Conservation (phyloP, 2,329 filamentous ascomycete genomes). For the Colletotrichum karsti region DNA sequence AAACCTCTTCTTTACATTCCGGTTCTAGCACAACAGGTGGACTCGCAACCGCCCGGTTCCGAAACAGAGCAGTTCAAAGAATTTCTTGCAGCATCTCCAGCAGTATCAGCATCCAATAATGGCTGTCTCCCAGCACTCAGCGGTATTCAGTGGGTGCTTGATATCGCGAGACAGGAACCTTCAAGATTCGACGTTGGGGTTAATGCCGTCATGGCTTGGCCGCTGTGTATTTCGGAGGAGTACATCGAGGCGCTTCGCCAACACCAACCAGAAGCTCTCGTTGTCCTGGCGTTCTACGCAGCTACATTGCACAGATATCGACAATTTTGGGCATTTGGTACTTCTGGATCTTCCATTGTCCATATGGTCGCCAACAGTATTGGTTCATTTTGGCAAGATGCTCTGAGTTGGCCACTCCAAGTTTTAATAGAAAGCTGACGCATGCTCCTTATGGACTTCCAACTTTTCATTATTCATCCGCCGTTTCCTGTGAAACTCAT, state of each 20-base stretch:
- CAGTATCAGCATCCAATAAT: background rate
- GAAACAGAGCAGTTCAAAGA: background rate
- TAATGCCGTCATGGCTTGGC: slow-evolving; percentile 42
- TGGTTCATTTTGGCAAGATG: slow-evolving; percentile 42
- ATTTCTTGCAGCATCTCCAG: background rate
- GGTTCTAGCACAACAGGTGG: background rate
- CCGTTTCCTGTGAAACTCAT: too few species aligned
- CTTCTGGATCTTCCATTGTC: slow-evolving; percentile 41
- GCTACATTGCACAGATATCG: slow-evolving; percentile 46
- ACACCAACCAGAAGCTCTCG: slow-evolving; percentile 47
- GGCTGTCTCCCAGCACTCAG: slow-evolving; percentile 19
- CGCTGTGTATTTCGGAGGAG: slow-evolving; percentile 40
- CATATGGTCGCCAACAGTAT: slow-evolving; percentile 41
- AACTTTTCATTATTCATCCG: too few species aligned
- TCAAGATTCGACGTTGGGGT: slow-evolving; percentile 3
- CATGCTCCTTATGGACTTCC: fast-evolving
- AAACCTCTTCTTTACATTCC: slow-evolving; percentile 31
- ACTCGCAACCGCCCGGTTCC: background rate
- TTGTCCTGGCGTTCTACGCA: slow-evolving; percentile 50
- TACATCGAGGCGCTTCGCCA: slow-evolving; percentile 45
- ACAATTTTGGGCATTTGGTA: slow-evolving; percentile 43
- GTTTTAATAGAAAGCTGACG: slow-evolving; percentile 29
- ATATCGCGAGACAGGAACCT: slow-evolving; percentile 1
- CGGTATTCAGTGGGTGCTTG: slow-evolving; percentile 29
- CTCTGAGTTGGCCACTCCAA: slow-evolving; percentile 42